Base-by-base conservation (phyloP, 805 yeast species). In the Suhomyces tanzawaensis region DNA sequence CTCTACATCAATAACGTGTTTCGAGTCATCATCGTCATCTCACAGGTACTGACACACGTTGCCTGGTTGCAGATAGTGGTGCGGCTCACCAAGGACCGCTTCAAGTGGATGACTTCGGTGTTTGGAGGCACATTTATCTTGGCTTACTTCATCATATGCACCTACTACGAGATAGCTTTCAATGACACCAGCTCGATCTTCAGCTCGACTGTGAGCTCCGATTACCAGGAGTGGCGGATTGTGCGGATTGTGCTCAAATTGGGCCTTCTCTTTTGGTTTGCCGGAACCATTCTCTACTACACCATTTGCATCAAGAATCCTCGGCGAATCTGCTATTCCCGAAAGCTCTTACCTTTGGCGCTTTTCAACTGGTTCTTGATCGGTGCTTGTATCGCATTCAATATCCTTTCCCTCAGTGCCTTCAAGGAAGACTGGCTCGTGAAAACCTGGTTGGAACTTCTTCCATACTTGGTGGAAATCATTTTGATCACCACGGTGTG, bases 1-100 rank as follows among this genome's bases (percentile, higher is more conserved):
- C 55, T 81, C 7, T 66, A 69, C 35, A 61, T 57, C 24, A 60
- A 68, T 4, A 44, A 58, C 3, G 50, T 57, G 11, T 70, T 64
- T 42, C 55, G 70, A 17, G 53, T 74, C 4, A 58, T 73, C 9
- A 53, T 67, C 30, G 54, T 69, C 2, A 26, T 82, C 3, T 54
- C 72, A 7, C 69, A 66, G 40, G 35, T 72, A 1, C 52, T 77
- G n/a, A 62, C 74, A 5, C 71, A 71, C 61, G 44, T 72, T n/a
- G 79, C 81, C 1, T 79, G 79, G 70, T 50, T 74, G 4, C 82
- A 81, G 49, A 66, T 81, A 7, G 57, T 71, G 12, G 44, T 69
- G 19, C 42, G 41, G 16, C 37, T 51, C 36, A 44, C 53, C 9
- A 41, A 37, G 12, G 59, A 43, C 29, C 56, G 48, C 40, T 57